Evolutionary conservation across 495 filamentous ascomycete species (phyloP).

Genomic region (Aspergillus olivimuriae): DNA sequence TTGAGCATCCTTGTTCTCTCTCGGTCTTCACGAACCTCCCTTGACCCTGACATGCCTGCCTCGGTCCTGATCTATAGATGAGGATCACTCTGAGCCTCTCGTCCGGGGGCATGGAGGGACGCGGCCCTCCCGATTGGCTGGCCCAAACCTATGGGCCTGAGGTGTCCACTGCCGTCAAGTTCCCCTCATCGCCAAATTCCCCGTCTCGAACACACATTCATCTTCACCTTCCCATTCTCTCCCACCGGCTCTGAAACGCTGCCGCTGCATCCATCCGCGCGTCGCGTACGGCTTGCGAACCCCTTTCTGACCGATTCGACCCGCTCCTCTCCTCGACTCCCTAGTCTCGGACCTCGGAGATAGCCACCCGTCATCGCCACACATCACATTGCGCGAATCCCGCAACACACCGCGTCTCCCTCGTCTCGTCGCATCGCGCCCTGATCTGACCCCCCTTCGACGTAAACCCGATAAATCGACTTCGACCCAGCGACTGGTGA

Average conservation of each 20-base stretch:
- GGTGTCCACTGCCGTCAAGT: no score
- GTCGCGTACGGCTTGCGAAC: conserved; percentile 9
- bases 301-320: background rate
- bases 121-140: conserved; percentile 28
- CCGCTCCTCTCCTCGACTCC: conserved; percentile 5
- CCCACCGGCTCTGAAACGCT: no score
- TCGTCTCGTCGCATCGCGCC: conserved; percentile 1
- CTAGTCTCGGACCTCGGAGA: conserved; percentile 6
- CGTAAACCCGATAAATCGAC: background rate
- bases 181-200: background rate
- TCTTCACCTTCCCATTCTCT: background rate
- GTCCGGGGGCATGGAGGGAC: conserved; percentile 39
- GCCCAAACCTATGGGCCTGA: background rate
- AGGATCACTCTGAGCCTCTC: conserved; percentile 20
- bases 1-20: no score
- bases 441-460: background rate
- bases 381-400: conserved; percentile 6
- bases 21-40: no score
- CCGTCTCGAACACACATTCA: background rate
- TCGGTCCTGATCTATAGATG: background rate
- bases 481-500: conserved; percentile 3
- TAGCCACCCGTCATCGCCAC: conserved; percentile 18
- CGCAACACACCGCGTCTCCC: conserved; percentile 5
- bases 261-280: background rate
- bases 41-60: no score